Percentiles rank a stretch among this genome's conserved stretches.
phyloP scores from a whole-genome alignment of 1,284 basidiomycete species.

The Cryptococcus sp. region DNA sequence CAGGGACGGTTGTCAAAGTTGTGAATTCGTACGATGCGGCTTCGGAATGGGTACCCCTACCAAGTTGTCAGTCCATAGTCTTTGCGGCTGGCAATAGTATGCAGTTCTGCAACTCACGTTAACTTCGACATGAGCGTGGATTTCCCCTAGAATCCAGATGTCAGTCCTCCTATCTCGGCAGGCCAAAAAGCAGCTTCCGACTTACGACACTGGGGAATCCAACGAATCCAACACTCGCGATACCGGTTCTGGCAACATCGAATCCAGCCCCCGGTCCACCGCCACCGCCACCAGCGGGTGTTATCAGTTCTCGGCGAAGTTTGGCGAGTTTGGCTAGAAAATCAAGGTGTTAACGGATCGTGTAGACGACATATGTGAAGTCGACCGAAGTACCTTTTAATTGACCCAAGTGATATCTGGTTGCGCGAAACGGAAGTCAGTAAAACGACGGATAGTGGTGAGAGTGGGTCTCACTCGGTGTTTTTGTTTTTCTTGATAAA shows the following conservation, averaged over 20 bases:
- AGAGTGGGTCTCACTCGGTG: constrained; percentile 46
- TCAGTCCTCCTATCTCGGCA: neutral
- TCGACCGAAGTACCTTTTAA: constrained; percentile 63
- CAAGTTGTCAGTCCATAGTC: neutral
- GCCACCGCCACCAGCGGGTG: constrained; percentile 72
- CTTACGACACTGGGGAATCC: constrained; percentile 55
- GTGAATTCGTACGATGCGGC: constrained; percentile 99
- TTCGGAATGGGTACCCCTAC: constrained; percentile 85
- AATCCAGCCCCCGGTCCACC: constrained; percentile 88
- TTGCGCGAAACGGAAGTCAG: neutral
- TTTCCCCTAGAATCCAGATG: constrained; percentile 56
- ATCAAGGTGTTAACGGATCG: neutral
- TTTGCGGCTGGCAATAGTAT: neutral
- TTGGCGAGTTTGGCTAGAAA: constrained; percentile 88
- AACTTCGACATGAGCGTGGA: constrained; percentile 97
- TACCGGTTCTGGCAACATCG: constrained; percentile 96
- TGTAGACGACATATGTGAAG: neutral
- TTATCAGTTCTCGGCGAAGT: constrained; percentile 89
- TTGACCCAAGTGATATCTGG: constrained; percentile 87
- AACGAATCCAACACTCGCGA: constrained; percentile 93
- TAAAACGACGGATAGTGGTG: neutral
- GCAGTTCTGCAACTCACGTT: constrained; percentile 56
- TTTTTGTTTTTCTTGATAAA: constrained; percentile 85
- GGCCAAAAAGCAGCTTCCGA: constrained; percentile 7
- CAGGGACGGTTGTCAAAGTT: constrained; percentile 70